Evolutionary conservation across 1,284 basidiomycete genomes (phyloP), one percentile per base, ranked within the genome.

Genomic region (Acaromyces ingoldii): DNA sequence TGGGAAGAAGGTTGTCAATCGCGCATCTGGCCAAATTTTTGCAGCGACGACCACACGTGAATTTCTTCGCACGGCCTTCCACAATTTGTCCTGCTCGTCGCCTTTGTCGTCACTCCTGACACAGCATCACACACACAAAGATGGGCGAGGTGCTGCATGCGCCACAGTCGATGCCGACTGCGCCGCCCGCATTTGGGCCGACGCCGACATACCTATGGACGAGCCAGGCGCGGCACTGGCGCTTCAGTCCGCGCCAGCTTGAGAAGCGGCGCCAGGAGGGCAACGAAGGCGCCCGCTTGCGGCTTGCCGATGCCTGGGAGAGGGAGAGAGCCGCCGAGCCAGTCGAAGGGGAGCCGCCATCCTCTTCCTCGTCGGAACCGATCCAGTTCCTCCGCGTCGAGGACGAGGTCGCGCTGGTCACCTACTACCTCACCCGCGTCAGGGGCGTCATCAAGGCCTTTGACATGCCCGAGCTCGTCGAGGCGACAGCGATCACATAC

Each of bases 401-500:
- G 25, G 95, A 98, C 75, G 95, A 98, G 75, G 81, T 85, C 31
- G 79, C 89, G 4, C 83, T 98, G 19, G 88, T 97, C 30, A 87
- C 87, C 59, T 85, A 91, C 63, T 99, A 98, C 77, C 80, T 89
- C 53, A 82, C 84, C 42, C 91, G 91, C 75, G 84, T 92, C n/a
- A 80, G 85, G 0, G 85, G 87, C 60, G 80, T 97, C 47, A 95
- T 88, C 68, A 83, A 83, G 50, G 84, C 85, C 53, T 91, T 96
- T 71, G 83, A 85, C 17, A 87, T 95, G 63, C 87, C 90, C 0
- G 89, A 95, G 66, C 85, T 88, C 65, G 90, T 97, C 2, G 90
- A 93, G 74, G 87, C 91, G 0, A 96, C 92, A 0, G 90, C 91
- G 0, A 84, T 89, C 53, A 85, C 82, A 40, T 97, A 92, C 75